Evolutionary conservation across 2,329 filamentous ascomycete genomes (phyloP), one percentile per base, ranked within the genome.

Genomic region (Sclerotinia spermophila): DNA sequence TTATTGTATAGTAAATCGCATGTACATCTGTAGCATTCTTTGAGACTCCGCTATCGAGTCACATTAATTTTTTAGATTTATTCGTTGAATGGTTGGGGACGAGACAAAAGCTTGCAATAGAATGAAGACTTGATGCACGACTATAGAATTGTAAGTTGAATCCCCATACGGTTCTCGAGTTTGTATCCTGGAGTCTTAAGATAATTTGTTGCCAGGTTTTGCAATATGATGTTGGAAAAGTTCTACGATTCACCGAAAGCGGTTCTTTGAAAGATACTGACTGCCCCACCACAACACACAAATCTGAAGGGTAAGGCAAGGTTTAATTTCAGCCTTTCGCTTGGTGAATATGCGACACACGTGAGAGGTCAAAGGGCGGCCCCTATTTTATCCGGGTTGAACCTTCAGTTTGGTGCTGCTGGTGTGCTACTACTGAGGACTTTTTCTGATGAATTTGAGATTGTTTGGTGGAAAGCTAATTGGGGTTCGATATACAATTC

Each of bases 1-100:
- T 75, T 73, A 65, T 67, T 15, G 51, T 51, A 67, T 35, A 67
- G 38, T 59, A 69, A 75, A 72, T 68, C 72, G 69, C 56, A 72
- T 64, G 70, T 69, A 71, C 71, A 74, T 74, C 75, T 75, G 71
- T 72, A 73, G 71, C 76, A 77, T 77, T 75, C 76, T 77, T 75
- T 71, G 65, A 65, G 62, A 68, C 62, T 73, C 59, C 71, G 73
- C 74, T 75, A 77, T 75, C 73, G 72, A 76, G 73, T 76, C 75
- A 78, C 78, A 72, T 21, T 66, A 53, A 27, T 42, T 58, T 33
- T 53, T 48, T 58, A 62, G 17, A 55, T 67, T 74, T 73, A 65
- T 71, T 71, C 64, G 42, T 69, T 69, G 59, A 24, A 35, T 69
- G 59, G 68, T 65, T 56, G 69, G 71, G 64, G 72, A 70, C 70